These are phyloP conservation scores for Cucumis sativus DNA, from an alignment of 306 rosid species.

Conservation along the genomic window DNA sequence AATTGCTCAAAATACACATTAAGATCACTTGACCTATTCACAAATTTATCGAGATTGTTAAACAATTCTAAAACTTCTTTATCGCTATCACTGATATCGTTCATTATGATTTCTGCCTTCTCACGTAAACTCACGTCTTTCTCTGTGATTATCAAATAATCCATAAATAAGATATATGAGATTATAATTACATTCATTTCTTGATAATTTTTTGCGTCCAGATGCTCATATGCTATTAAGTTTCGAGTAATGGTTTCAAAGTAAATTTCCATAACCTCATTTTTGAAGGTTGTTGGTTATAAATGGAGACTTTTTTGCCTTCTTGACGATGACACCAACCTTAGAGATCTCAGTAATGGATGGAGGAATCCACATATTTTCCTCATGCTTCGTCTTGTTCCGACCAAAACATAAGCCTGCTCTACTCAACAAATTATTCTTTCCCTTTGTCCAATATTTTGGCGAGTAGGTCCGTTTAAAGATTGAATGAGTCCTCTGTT, in stretches of 20 bases:
- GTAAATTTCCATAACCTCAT: not conserved
- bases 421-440: too few species aligned
- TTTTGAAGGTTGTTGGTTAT: not conserved
- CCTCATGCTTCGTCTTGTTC: too few species aligned
- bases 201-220: too few species aligned
- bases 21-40: too few species aligned
- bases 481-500: too few species aligned
- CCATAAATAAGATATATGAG: not conserved
- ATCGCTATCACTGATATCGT: not conserved
- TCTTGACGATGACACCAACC: not conserved
- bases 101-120: not conserved
- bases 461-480: too few species aligned
- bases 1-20: too few species aligned
- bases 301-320: not conserved
- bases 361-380: not conserved
- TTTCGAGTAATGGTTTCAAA: not conserved
- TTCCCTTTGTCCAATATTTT: too few species aligned
- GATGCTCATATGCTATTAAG: not conserved
- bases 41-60: not conserved
- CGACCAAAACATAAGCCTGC: too few species aligned
- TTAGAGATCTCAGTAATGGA: not conserved
- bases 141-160: not conserved
- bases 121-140: not conserved
- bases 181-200: not conserved
- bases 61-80: not conserved